phyloP scores from a whole-genome alignment of 2,329 filamentous ascomycete species.

The Chaetomium sp. region DNA sequence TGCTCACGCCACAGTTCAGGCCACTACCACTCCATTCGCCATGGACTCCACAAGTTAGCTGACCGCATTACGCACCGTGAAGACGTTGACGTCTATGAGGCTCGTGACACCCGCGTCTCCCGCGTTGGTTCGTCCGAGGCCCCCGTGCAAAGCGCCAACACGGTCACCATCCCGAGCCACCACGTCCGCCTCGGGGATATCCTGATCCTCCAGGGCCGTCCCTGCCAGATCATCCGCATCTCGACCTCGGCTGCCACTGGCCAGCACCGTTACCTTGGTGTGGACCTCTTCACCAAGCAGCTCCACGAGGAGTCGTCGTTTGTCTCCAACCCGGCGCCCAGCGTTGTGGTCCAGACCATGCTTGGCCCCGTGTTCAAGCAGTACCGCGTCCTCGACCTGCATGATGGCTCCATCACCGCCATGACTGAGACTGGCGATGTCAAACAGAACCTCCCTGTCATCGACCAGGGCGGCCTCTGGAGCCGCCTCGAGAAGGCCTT shows the following conservation, averaged over 20 bases:
- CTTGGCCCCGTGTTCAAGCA: conserved; percentile 99
- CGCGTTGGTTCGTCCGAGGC: conserved; percentile 30
- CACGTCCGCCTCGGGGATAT: conserved; percentile 99
- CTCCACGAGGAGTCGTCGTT: conserved; percentile 98
- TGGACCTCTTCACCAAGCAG: conserved; percentile 99
- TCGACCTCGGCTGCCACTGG: conserved; percentile 95
- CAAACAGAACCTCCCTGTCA: conserved; percentile 89
- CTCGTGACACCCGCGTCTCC: conserved; percentile 38
- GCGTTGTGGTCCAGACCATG: conserved; percentile 98
- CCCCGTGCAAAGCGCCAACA: conserved; percentile 55
- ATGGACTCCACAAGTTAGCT: conserved; percentile 50
- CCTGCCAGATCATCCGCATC: conserved; percentile 99
- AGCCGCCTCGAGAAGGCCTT: conserved; percentile 75
- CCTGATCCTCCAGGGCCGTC: conserved; percentile 96
- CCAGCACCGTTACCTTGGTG: conserved; percentile 99
- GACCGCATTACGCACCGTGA: conserved; percentile 47
- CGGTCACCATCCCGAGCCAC: conserved; percentile 97
- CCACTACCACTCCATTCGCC: conserved; percentile 54
- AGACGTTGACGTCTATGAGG: conserved; percentile 42
- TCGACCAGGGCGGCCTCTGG: conserved; percentile 91
- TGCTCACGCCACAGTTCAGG: conserved; percentile 34
- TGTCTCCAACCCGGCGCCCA: conserved; percentile 93
- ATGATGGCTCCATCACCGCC: conserved; percentile 76
- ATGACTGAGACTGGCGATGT: conserved; percentile 99
- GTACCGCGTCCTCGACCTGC: conserved; percentile 98